Evolutionary conservation across 108 stramenopile species (phyloP).

Genomic region (Seminavis robusta): DNA sequence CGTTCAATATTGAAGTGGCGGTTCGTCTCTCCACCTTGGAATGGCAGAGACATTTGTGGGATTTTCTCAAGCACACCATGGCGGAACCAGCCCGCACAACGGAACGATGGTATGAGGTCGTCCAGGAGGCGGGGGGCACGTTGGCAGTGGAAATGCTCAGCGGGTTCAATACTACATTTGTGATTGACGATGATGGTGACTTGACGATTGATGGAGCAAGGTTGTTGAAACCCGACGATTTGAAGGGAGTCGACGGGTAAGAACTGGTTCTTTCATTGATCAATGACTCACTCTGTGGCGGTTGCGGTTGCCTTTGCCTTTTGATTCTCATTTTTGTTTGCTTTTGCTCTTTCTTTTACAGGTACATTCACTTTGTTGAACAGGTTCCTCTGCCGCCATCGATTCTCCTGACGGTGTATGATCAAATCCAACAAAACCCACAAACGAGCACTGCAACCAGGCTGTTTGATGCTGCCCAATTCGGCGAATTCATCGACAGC

Average conservation of each 20-base stretch:
- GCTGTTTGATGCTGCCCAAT: slow-evolving; percentile 4
- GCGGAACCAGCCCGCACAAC: not conserved
- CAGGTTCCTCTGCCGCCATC: slow-evolving; percentile 9
- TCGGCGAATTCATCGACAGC: slow-evolving; percentile 2
- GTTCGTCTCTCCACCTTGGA: slow-evolving; percentile 6
- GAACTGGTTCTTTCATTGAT: slow-evolving; percentile 1
- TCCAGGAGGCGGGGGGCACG: not conserved
- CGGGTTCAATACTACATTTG: slow-evolving; percentile 14
- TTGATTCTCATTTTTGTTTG: not conserved
- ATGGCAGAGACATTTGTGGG: slow-evolving; percentile 11
- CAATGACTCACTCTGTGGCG: not conserved
- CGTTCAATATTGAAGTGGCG: slow-evolving; percentile 5
- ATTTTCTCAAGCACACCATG: slow-evolving; percentile 8
- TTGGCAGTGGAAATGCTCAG: slow-evolving; percentile 8
- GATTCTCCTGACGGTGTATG: slow-evolving; percentile 6
- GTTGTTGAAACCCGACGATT: slow-evolving; percentile 2
- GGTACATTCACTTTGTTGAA: slow-evolving; percentile 4
- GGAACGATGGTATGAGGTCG: not conserved
- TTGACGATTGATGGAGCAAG: slow-evolving; percentile 3
- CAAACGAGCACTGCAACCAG: not conserved
- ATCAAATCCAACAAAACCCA: not conserved
- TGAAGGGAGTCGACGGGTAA: slow-evolving; percentile 16
- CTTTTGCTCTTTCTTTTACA: not conserved
- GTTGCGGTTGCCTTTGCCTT: not conserved
- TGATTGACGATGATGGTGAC: not conserved